Evolutionary conservation across 2,329 filamentous ascomycete genomes (phyloP), one percentile per base, ranked within the genome.

Genomic region (Fusarium duplospermum): DNA sequence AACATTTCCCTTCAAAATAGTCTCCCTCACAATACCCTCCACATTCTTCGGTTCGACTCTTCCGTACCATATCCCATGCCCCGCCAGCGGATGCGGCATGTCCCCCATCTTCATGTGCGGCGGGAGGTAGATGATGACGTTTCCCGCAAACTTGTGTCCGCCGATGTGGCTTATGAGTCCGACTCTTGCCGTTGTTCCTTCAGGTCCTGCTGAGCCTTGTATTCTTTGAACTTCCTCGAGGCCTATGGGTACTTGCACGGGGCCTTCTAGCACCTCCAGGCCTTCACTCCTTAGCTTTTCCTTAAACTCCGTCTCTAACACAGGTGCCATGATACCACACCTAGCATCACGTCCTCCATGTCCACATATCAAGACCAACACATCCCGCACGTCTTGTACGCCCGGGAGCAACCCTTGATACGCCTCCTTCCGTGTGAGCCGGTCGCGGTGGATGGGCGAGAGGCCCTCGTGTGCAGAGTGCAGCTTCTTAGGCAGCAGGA

Each of bases 121-220:
- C 6, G 94, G 94, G 6, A 96, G 81, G 78, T 96, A 96, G 1
- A 96, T 83, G 57, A 96, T 94, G 38, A 96, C 89, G 81, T 97
- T 97, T 2, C 94, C 94, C 0, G 94, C 94, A 80, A 92, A 96
- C 81, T 95, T 95, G 82, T 97, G 94, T 0, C 94, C 94, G 1
- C 94, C 93, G 62, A 97, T 91, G 77, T 97, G 94, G 70, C 92
- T 94, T 64, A 95, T 93, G 64, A 92, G 78, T 0, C 90, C 94
- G 0, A 95, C 88, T 57, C 91, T 85, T 2, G 91, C 93, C 1
- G 87, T 84, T 8, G 69, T 75, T 73, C 69, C 74, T 18, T 56
- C 59, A 31, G 45, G 62, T 0, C 54, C 64, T 1, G 20, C 50
- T 6, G 67, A 69, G 6, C 76, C 77, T 20, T 77, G 74, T 62